Base-by-base conservation (phyloP, 2,329 filamentous ascomycete genomes). In the Talaromyces piceae region DNA sequence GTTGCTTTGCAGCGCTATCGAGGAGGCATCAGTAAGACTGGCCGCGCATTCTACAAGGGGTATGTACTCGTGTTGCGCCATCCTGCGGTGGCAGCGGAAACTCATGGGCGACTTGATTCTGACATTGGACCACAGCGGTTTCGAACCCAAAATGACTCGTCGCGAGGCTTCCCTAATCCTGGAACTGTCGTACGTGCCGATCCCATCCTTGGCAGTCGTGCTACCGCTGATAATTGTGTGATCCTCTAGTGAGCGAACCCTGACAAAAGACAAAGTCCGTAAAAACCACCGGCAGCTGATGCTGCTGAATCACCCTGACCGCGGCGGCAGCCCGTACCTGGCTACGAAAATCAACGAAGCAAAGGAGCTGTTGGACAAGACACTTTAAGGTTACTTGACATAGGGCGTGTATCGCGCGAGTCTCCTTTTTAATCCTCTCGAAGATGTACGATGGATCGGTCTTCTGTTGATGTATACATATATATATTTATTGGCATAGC, bases 271-370 rank as follows among this genome's bases (percentile, higher is more conserved):
- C 44, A 93, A 95, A 67, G 77, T 98, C 62, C 88, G 93, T 67
- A 96, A 96, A 75, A 89, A 91, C 61, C 93, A 98, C 73, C 86
- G 93, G 57, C 89, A 85, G 50, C 82, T 97, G 59, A 98, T 98
- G 91, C 82, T 98, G 51, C 78, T 95, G 58, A 98, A 98, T 77
- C 93, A 98, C 71, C 93, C 93, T 57, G 93, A 98, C 77, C 87
- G 93, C 66, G 93, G 93, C 58, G 93, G 93, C 33, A 96, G 90
- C 66, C 93, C 93, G 6, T 98, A 97, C 67, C 75, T 98, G 41
- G 93, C 93, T 12, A 96, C 91, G 49, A 98, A 98, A 72, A 87
- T 98, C 67, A 98, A 98, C 73, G 93, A 98, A 71, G 93, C 93
- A 33, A 98, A 98, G 72, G 91, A 97, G 68, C 82, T 97, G 57